phyloP scores from a whole-genome alignment of 73 alveolate species.

The Tetrahymena elliotti region DNA sequence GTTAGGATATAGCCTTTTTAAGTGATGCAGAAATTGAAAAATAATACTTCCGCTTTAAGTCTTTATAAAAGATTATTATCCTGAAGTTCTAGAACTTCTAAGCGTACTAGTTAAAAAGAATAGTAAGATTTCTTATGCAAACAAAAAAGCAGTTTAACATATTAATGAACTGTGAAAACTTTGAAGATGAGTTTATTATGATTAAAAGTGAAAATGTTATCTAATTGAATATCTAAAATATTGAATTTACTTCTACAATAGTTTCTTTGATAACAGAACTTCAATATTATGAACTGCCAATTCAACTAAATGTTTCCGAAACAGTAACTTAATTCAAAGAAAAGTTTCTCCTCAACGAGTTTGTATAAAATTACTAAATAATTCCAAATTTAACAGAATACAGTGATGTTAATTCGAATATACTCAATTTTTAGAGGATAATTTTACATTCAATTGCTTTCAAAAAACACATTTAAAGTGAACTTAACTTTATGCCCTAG shows the following conservation, averaged over 20 bases:
- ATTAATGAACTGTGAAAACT: background rate
- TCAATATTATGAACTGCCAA: background rate
- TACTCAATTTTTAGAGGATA: background rate
- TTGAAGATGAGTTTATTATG: background rate
- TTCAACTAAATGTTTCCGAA: background rate
- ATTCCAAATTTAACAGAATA: background rate
- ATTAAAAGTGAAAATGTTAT: background rate
- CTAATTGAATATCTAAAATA: background rate
- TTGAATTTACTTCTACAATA: background rate
- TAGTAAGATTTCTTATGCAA: background rate
- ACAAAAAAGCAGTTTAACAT: background rate
- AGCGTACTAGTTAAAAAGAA: background rate
- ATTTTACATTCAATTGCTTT: background rate
- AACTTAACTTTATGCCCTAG: background rate
- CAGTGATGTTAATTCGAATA: background rate
- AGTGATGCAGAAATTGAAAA: background rate
- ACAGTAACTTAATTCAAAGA: background rate
- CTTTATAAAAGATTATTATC: background rate
- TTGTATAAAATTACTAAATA: background rate
- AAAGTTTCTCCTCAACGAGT: background rate
- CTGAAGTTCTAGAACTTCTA: background rate
- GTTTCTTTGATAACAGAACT: background rate
- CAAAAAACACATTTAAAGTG: background rate
- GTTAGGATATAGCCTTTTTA: background rate
- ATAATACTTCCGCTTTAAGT: background rate